Base-by-base conservation (phyloP, 2,329 filamentous ascomycete genomes). In the Parasarocladium wereldwijsianum region DNA sequence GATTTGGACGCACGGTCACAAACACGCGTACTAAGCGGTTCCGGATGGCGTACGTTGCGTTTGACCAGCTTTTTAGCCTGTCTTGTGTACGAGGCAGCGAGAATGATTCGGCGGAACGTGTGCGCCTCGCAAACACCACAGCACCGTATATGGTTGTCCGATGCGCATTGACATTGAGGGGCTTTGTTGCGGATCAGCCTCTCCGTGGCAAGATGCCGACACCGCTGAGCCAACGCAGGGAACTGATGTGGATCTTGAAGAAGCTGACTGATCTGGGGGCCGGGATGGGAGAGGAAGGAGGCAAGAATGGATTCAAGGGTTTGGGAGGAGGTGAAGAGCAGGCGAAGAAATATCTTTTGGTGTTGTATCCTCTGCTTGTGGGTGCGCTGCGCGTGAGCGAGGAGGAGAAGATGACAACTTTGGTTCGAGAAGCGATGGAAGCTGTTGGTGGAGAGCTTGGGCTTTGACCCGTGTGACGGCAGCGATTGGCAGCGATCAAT, bases 131-230 rank as follows among this genome's bases (percentile, higher is more conserved):
- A 0, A 68, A 74, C 45, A 78, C 78, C 4, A 71, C 77, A 1
- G 77, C 82, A 0, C 84, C 84, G 0, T 87, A 83, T 43, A 64
- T 96, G 3, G 77, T 96, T 25, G 60, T 93, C 2, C 75, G 90
- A 3, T 74, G 80, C 9, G 84, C 81, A 0, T 60, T 93, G 11
- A 76, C 82, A 0, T 56, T 96, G n/a, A 76, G 83, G 33, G 65
- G 76, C 1, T 96, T 93, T 47, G 76, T 92, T 26, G 81, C 85
- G 4, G 90, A 98, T 50, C 87, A 94, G 46, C 86, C 87, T 1
- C 60, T 98, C 13, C 68, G 90, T 10, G 86, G 90, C 0, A 69
- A 76, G 29, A 90, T 92, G 74, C 90, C 90, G 4, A 82, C 90
- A 48, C 87, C 87, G 1, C 61, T 83, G 5, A 76, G 73, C 7